phyloP scores from a whole-genome alignment of 768 basidiomycete species.

The Russula sp. region DNA sequence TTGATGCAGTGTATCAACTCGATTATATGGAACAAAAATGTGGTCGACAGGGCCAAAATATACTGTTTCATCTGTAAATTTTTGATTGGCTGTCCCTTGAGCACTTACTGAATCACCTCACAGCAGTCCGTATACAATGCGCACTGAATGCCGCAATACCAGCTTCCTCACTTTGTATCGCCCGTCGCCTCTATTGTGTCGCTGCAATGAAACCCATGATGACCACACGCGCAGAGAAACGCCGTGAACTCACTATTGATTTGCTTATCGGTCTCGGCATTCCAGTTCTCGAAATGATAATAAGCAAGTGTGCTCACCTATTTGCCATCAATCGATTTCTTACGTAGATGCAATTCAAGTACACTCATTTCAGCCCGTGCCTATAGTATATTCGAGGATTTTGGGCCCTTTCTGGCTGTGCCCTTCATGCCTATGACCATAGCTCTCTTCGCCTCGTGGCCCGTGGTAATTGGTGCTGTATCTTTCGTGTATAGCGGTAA shows the following conservation, averaged over 20 bases:
- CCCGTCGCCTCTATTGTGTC: constrained; percentile 42
- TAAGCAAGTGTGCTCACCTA: not conserved
- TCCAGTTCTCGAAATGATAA: constrained; percentile 5
- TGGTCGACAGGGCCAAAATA: constrained; percentile 38
- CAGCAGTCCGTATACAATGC: constrained; percentile 36
- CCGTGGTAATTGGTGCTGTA: constrained; percentile 19
- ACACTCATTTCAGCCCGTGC: not conserved
- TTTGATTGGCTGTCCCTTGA: not conserved
- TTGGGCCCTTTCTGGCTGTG: constrained; percentile 38
- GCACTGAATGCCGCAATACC: constrained; percentile 32
- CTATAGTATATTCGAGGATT: constrained; percentile 27
- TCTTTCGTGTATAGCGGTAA: constrained; percentile 35
- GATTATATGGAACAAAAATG: constrained; percentile 61
- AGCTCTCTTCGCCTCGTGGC: constrained; percentile 27
- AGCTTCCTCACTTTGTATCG: constrained; percentile 38
- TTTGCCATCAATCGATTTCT: not conserved
- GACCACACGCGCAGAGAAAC: constrained; percentile 16
- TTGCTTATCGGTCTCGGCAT: constrained; percentile 28
- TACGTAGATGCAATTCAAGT: not conserved
- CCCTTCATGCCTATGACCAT: constrained; percentile 32
- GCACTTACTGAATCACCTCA: not conserved
- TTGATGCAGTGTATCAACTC: constrained; percentile 59
- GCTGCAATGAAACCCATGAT: constrained; percentile 30
- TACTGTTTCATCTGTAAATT: constrained; percentile 51
- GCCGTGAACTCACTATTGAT: not conserved